These are phyloP conservation scores for Postia placenta DNA, from an alignment of 768 basidiomycete genomes.

Conservation along the genomic window DNA sequence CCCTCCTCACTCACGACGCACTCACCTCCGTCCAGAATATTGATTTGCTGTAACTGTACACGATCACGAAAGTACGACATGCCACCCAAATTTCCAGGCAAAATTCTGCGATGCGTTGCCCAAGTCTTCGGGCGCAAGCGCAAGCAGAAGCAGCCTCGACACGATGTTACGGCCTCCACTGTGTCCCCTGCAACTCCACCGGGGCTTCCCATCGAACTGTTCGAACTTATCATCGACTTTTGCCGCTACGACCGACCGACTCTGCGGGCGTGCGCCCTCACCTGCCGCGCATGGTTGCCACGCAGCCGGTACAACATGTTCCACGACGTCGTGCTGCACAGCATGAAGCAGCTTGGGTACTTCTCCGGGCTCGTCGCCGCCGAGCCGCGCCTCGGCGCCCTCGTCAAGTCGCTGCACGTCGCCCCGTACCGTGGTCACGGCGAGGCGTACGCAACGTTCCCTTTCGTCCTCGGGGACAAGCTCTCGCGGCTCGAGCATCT, in stretches of 20 bases:
- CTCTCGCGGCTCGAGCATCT: not conserved
- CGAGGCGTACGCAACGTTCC: not conserved
- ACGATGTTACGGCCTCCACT: not conserved
- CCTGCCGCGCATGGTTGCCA: conserved; percentile 8
- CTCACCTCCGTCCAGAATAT: no score
- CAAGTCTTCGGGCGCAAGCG: not conserved
- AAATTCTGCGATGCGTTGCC: not conserved
- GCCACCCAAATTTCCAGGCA: not conserved
- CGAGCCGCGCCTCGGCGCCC: not conserved
- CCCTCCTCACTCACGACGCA: no score
- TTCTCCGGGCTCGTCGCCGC: not conserved
- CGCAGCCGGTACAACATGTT: conserved; percentile 9
- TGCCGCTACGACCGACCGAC: not conserved
- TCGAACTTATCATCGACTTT: conserved; percentile 11
- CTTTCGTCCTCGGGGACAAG: not conserved
- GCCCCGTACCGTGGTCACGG: not conserved
- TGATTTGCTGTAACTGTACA: no score
- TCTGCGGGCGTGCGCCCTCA: conserved; percentile 10
- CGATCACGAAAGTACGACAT: no score
- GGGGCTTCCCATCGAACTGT: conserved; percentile 9
- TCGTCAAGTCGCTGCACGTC: not conserved
- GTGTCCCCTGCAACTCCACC: not conserved
- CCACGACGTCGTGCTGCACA: not conserved
- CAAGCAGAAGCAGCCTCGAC: not conserved
- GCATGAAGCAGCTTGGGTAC: not conserved